Evolutionary conservation across 1,139 yeast species (phyloP).

Genomic region (Suhomyces bolitotheri): DNA sequence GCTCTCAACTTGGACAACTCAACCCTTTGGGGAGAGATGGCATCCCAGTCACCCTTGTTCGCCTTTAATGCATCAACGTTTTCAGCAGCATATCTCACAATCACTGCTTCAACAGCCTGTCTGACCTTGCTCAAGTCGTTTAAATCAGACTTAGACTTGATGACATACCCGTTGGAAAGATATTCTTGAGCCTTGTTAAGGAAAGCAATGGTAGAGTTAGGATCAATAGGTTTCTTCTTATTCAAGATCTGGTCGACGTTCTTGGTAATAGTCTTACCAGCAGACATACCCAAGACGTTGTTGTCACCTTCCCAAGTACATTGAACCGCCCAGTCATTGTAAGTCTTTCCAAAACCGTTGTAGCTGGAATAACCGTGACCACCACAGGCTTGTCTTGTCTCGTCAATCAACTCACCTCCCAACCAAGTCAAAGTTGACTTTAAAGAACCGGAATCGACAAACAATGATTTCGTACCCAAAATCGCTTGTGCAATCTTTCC

Average conservation of each 20-base stretch:
- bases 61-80: constrained; percentile 27
- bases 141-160: constrained; percentile 16
- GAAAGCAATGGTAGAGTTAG: constrained; percentile 40
- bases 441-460: constrained; percentile 83
- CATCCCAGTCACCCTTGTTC: constrained; percentile 38
- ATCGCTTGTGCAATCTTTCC: constrained; percentile 50
- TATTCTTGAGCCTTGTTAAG: constrained; percentile 35
- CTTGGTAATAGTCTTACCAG: constrained; percentile 76
- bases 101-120: constrained; percentile 27
- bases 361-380: constrained; percentile 94
- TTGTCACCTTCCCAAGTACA: constrained; percentile 99
- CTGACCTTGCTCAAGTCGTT: constrained; percentile 17
- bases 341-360: constrained; percentile 87
- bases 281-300: constrained; percentile 77
- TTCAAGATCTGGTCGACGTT: constrained; percentile 39
- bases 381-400: constrained; percentile 94
- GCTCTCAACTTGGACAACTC: constrained; percentile 26
- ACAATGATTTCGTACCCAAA: constrained; percentile 69
- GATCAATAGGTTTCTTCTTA: constrained; percentile 36
- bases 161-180: constrained; percentile 5
- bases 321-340: constrained; percentile 91
- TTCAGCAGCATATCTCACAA: constrained; percentile 28
- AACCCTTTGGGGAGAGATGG: constrained; percentile 28
- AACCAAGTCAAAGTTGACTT: constrained; percentile 92
- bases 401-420: constrained; percentile 75